Percentiles rank a stretch among this genome's conserved stretches.
These are phyloP conservation scores for Aegle marmelos DNA, from an alignment of 345 rosid genomes.

Conservation along the genomic window DNA sequence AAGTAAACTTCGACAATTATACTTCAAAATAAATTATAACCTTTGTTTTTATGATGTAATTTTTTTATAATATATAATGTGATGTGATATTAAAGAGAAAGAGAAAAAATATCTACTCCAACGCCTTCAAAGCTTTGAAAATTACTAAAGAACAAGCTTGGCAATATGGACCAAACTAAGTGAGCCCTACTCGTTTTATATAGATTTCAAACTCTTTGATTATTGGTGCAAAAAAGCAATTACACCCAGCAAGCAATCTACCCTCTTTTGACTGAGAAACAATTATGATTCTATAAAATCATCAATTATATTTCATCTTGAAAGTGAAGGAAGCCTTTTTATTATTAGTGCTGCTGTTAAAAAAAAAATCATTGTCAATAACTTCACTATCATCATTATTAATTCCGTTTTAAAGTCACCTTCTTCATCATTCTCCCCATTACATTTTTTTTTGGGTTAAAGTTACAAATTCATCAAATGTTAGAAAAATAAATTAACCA, in stretches of 20 bases:
- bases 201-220: not conserved
- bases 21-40: too few relatives aligned
- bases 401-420: not conserved
- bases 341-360: not conserved
- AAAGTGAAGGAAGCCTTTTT: not conserved
- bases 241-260: not conserved
- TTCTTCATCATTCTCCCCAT: not conserved
- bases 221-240: not conserved
- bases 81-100: too few relatives aligned
- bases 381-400: not conserved
- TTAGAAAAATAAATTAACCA: too few relatives aligned
- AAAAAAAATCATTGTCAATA: not conserved
- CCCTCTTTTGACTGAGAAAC: not conserved
- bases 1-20: too few relatives aligned
- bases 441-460: too few relatives aligned
- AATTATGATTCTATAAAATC: not conserved
- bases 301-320: not conserved
- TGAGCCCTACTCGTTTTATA: not conserved
- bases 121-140: not conserved
- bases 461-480: not conserved
- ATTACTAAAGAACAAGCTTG: not conserved
- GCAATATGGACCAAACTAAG: not conserved
- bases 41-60: too few relatives aligned
- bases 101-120: not conserved
- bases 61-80: too few relatives aligned